phyloP scores from a whole-genome alignment of 2,329 filamentous ascomycete genomes.

The Cryphonectria naterciae region DNA sequence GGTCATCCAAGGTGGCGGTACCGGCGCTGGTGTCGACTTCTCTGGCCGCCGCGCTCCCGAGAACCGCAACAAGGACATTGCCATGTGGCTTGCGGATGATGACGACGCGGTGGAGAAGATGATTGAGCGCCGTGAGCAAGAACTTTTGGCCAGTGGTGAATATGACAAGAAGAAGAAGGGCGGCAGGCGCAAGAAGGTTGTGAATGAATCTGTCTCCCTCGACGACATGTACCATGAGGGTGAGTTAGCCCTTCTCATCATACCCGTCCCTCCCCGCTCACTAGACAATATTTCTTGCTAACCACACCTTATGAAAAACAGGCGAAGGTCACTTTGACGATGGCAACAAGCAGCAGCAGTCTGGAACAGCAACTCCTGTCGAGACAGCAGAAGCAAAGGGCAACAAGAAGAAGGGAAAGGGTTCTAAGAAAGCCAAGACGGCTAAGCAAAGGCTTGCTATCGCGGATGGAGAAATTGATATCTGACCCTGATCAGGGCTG shows the following conservation, averaged over 20 bases:
- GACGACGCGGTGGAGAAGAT: constrained; percentile 79
- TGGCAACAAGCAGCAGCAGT: constrained; percentile 69
- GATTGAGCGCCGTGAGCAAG: constrained; percentile 90
- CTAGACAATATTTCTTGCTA: constrained; percentile 31
- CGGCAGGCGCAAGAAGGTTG: constrained; percentile 56
- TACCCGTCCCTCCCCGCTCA: background rate
- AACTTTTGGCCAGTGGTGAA: constrained; percentile 76
- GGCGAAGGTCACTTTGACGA: constrained; percentile 97
- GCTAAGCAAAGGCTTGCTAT: constrained; percentile 71
- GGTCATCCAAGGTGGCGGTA: constrained; percentile 88
- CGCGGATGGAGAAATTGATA: constrained; percentile 61
- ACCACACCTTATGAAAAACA: constrained; percentile 46
- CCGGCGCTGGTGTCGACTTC: constrained; percentile 87
- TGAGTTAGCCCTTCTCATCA: constrained; percentile 53
- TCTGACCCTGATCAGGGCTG: background rate
- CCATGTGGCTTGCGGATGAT: constrained; percentile 97
- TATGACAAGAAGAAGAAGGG: constrained; percentile 68
- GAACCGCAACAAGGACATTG: constrained; percentile 96
- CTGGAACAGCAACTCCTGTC: constrained; percentile 82
- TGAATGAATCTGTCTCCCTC: constrained; percentile 59
- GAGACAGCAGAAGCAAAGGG: constrained; percentile 52
- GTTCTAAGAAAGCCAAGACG: constrained; percentile 69
- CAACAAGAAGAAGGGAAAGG: constrained; percentile 60
- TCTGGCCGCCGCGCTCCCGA: constrained; percentile 86
- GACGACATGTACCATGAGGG: constrained; percentile 99